Base-by-base conservation (phyloP, 306 rosid species). In the Clitoria ternatea region DNA sequence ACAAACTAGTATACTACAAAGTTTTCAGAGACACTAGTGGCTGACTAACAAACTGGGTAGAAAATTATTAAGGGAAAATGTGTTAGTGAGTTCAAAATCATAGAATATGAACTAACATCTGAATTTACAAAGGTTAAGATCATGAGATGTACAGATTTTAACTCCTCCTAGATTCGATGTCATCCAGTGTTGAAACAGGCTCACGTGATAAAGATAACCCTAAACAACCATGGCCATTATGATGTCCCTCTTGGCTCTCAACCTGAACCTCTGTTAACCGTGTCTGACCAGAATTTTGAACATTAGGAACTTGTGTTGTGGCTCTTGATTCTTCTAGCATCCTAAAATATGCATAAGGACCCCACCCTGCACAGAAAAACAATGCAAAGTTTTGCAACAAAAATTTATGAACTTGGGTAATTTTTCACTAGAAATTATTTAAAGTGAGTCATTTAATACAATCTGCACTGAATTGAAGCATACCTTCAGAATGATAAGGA, bases 401-500 rank as follows among this genome's bases (percentile, higher is more conserved):
- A 65, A 23, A 59, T 29, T 19, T 33, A 35, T 35, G 43, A 45
- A 17, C 20, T 55, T 62, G 42, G 69, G 14, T 19, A 33, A 40
- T 30, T 49, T 45, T 54, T 56, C 0, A 63, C 29, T 1, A 12
- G 4, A 48, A 37, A 22, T n/a, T 55, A 40, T 54, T 55, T 18
- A 11, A 48, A 19, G 42, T 10, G 37, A 48, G 19, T 29, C 27
- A 36, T 40, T 53, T 23, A 37, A 64, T 44, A 44, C 18, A 67
- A 61, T 68, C 26, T 60, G 71, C 27, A 6, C 27, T 1, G 69
- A 75, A 70, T 32, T 1, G 69, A 75, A 70, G 70, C 78, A 74
- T 87, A 92, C 98, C 96, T 86, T 92, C 80, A 19, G 66, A 61
- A 57, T 88, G 92, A 85, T 92, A 85, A 19, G 98, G 98, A 19